phyloP scores from a whole-genome alignment of 768 basidiomycete species.

The Ephemerocybe angulata region DNA sequence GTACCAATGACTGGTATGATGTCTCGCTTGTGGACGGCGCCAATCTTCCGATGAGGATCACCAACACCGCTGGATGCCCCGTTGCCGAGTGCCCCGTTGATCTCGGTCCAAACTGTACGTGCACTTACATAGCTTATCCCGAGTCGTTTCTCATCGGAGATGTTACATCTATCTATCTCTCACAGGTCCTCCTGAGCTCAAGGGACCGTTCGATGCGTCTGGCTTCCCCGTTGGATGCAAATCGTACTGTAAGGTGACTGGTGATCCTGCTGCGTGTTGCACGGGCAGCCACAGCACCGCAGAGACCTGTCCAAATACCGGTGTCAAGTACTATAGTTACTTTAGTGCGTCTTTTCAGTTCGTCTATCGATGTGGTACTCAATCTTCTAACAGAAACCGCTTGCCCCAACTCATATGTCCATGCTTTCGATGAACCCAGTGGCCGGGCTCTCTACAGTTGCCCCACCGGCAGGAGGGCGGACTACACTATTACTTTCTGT shows the following conservation, averaged over 20 bases:
- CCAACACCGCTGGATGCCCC: constrained; percentile 51
- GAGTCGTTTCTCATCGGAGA: not conserved
- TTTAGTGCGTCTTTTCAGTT: constrained; percentile 23
- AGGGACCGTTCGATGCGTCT: constrained; percentile 48
- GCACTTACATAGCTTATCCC: too few relatives aligned
- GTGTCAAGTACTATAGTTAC: constrained; percentile 35
- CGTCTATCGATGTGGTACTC: not conserved
- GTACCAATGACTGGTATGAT: constrained; percentile 53
- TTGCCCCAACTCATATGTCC: constrained; percentile 51
- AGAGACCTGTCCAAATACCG: constrained; percentile 53
- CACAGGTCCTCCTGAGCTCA: constrained; percentile 46
- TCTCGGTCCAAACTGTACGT: constrained; percentile 52
- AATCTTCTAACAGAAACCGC: constrained; percentile 23
- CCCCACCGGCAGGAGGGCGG: constrained; percentile 32
- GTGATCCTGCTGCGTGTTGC: constrained; percentile 64
- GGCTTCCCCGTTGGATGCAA: constrained; percentile 60
- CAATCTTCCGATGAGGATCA: constrained; percentile 57
- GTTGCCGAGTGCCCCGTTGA: constrained; percentile 59
- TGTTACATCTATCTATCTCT: not conserved
- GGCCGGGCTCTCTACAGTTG: constrained; percentile 54
- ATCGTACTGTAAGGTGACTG: constrained; percentile 48
- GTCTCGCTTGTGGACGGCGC: constrained; percentile 68
- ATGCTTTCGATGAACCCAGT: constrained; percentile 53
- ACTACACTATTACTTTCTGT: constrained; percentile 52
- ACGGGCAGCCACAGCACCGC: constrained; percentile 50